phyloP scores from a whole-genome alignment of 331 rosid species.

The Ulmus americana region DNA sequence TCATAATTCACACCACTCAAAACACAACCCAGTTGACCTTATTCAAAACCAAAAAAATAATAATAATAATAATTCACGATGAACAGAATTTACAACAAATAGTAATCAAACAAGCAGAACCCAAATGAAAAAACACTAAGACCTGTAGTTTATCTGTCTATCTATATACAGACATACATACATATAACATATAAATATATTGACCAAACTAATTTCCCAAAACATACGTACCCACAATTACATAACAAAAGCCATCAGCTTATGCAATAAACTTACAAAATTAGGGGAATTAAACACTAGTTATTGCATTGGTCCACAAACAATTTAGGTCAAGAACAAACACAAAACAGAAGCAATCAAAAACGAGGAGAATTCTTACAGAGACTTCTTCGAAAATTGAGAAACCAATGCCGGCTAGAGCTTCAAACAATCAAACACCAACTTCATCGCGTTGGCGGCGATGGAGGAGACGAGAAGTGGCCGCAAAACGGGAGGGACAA shows the following conservation, averaged over 20 bases:
- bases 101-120: background rate
- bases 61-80: background rate
- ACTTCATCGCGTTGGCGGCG: conserved; percentile 10
- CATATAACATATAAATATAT: background rate
- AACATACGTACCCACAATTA: background rate
- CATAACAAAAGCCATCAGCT: background rate
- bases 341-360: background rate
- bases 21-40: background rate
- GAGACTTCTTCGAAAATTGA: conserved; percentile 15
- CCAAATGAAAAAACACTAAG: background rate
- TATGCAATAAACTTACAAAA: background rate
- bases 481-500: conserved; percentile 14
- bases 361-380: background rate
- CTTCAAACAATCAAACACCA: conserved; percentile 23
- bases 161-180: background rate
- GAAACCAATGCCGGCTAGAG: conserved; percentile 18
- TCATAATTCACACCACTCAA: background rate
- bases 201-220: conserved; percentile 14
- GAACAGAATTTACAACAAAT: background rate
- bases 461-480: conserved; percentile 13
- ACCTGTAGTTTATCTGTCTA: too few relatives aligned
- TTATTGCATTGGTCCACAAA: conserved; percentile 13
- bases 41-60: background rate
- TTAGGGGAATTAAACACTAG: background rate
- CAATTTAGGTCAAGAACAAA: conserved; percentile 22